Conservation (phyloP, 768 basidiomycete species). For the Roridomyces roridus region DNA sequence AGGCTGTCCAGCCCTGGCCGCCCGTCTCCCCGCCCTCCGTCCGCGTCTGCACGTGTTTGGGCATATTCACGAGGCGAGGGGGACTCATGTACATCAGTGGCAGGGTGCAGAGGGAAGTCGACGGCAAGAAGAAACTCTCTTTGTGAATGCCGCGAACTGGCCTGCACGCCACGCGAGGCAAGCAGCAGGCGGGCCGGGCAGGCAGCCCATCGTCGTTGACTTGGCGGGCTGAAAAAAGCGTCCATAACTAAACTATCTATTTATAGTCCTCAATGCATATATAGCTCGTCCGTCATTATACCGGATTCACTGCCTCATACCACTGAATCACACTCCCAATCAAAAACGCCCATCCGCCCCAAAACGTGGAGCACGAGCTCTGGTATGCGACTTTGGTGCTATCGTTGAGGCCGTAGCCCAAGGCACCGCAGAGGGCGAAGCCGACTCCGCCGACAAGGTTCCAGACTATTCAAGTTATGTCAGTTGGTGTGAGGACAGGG, state of each 20-base stretch:
- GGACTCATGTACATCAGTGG: conserved; percentile 50
- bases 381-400: conserved; percentile 50
- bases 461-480: conserved; percentile 46
- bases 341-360: conserved; percentile 69
- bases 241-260: too few relatives aligned
- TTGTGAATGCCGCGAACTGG: conserved; percentile 52
- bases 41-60: conserved; percentile 62
- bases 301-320: conserved; percentile 54
- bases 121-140: conserved; percentile 38
- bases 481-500: not conserved
- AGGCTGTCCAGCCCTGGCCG: conserved; percentile 58
- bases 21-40: conserved; percentile 43
- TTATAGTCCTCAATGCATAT: too few relatives aligned
- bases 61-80: conserved; percentile 72
- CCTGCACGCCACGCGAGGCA: conserved; percentile 37
- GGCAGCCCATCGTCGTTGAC: conserved; percentile 52
- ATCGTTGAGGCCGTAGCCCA: conserved; percentile 49
- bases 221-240: conserved; percentile 27
- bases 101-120: conserved; percentile 5
- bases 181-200: conserved; percentile 46
- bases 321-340: conserved; percentile 62
- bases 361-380: conserved; percentile 60
- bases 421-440: conserved; percentile 62
- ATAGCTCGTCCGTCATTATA: not conserved
- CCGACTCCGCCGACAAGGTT: conserved; percentile 65